phyloP scores from a whole-genome alignment of 768 basidiomycete species.

The Boletus rufocinnamomeus region DNA sequence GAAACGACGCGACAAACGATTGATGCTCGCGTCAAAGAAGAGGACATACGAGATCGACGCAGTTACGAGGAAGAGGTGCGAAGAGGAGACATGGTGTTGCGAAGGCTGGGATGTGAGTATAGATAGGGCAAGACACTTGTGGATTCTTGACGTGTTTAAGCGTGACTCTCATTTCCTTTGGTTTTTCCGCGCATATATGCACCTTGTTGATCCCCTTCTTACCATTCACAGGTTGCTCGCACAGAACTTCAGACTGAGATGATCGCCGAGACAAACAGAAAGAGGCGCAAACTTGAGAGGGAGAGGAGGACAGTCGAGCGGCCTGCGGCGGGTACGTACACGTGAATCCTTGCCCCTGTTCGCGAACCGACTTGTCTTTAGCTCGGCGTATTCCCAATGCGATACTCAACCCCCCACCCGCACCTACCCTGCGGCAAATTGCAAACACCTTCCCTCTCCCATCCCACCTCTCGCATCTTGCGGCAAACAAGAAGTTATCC shows the following conservation, averaged over 20 bases:
- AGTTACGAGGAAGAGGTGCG: constrained; percentile 58
- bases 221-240: constrained; percentile 55
- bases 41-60: constrained; percentile 67
- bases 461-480: constrained; percentile 25
- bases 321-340: constrained; percentile 65
- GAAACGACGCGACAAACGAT: constrained; percentile 75
- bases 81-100: constrained; percentile 81
- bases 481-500: constrained; percentile 23
- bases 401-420: constrained; percentile 50
- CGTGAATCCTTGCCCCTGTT: not conserved
- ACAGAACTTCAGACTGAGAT: constrained; percentile 84
- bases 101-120: constrained; percentile 83
- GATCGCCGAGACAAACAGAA: constrained; percentile 87
- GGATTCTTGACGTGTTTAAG: not conserved
- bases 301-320: constrained; percentile 79
- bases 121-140: constrained; percentile 5
- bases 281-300: constrained; percentile 80
- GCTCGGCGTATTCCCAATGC: constrained; percentile 64
- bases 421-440: constrained; percentile 68
- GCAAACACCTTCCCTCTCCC: constrained; percentile 59
- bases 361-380: constrained; percentile 6
- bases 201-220: constrained; percentile 8
- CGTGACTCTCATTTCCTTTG: constrained; percentile 6
- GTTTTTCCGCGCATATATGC: constrained; percentile 1
- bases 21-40: constrained; percentile 78